Percentiles rank a stretch among this genome's conserved stretches.
phyloP scores from a whole-genome alignment of 768 basidiomycete species.

The Albatrellus ellisii region DNA sequence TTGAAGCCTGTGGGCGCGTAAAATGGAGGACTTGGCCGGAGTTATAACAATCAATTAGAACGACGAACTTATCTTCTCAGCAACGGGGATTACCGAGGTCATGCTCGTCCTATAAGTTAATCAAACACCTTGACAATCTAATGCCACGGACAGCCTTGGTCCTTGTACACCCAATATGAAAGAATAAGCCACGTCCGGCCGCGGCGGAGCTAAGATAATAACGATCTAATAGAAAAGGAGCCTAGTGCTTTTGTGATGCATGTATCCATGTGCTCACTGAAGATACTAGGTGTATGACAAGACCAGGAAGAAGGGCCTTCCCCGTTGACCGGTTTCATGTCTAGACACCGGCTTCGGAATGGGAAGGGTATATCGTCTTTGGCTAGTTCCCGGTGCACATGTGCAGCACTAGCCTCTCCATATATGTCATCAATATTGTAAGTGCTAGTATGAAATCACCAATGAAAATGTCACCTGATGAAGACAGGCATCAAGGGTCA shows the following conservation, averaged over 20 bases:
- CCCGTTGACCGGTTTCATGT: slow-evolving; percentile 51
- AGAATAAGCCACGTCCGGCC: slow-evolving; percentile 36
- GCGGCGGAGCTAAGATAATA: slow-evolving; percentile 43
- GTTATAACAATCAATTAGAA: no score
- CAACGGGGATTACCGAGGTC: no score
- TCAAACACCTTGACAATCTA: slow-evolving; percentile 51
- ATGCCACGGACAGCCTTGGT: no score
- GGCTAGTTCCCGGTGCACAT: slow-evolving; percentile 48
- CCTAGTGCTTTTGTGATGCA: not conserved
- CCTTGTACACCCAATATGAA: slow-evolving; percentile 48
- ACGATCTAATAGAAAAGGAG: slow-evolving; percentile 24
- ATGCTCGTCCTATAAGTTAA: no score
- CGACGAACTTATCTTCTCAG: no score
- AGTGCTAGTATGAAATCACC: no score
- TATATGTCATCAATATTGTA: not conserved
- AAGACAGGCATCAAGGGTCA: no score
- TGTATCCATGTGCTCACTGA: slow-evolving; percentile 22
- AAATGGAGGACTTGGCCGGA: no score
- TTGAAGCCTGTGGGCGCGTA: no score
- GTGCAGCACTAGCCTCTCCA: slow-evolving; percentile 19
- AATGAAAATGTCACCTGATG: no score
- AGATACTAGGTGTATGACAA: slow-evolving; percentile 41
- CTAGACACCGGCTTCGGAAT: slow-evolving; percentile 45
- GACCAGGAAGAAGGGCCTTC: slow-evolving; percentile 40
- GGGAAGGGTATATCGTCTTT: slow-evolving; percentile 52